Evolutionary conservation across 495 filamentous ascomycete genomes (phyloP).

Genomic region (Xanthoparmelia taractica): DNA sequence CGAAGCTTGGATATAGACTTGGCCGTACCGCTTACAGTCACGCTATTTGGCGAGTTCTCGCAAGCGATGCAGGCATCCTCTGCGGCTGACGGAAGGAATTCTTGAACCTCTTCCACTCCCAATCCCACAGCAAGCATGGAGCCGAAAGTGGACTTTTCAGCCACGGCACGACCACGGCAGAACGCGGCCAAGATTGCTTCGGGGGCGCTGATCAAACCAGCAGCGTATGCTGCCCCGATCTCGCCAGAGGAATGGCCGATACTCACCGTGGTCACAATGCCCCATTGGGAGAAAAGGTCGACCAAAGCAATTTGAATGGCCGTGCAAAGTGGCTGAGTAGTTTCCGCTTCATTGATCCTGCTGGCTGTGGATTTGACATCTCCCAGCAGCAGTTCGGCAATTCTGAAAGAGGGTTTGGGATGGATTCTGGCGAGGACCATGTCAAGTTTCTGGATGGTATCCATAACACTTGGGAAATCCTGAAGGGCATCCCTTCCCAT

Average conservation of each 20-base stretch:
- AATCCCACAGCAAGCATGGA: slow-evolving; percentile 32
- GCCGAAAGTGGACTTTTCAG: slow-evolving; percentile 15
- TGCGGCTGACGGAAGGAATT: slow-evolving; percentile 9
- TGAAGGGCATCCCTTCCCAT: too few species aligned
- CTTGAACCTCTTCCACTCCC: slow-evolving; percentile 8
- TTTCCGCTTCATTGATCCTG: slow-evolving; percentile 22
- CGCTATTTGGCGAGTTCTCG: slow-evolving; percentile 28
- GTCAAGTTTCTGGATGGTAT: too few species aligned
- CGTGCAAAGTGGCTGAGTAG: slow-evolving; percentile 37
- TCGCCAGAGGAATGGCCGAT: slow-evolving; percentile 59
- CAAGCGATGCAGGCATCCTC: slow-evolving; percentile 24
- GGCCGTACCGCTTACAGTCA: slow-evolving; percentile 27
- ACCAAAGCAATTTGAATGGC: slow-evolving; percentile 48
- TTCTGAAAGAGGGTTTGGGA: too few species aligned
- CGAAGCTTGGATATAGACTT: too few species aligned
- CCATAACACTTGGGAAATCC: too few species aligned
- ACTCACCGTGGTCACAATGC: slow-evolving; percentile 38
- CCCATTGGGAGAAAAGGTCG: slow-evolving; percentile 37
- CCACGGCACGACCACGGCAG: slow-evolving; percentile 29
- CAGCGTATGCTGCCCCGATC: slow-evolving; percentile 54
- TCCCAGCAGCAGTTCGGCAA: too few species aligned
- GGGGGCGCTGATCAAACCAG: slow-evolving; percentile 40
- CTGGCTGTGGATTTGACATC: too few species aligned
- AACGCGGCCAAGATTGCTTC: slow-evolving; percentile 35
- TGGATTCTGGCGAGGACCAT: too few species aligned